Percentiles rank a stretch among this genome's conserved stretches.
These are phyloP conservation scores for Fraxinus sp. DNA, from an alignment of 305 asterid genomes.

Conservation along the genomic window DNA sequence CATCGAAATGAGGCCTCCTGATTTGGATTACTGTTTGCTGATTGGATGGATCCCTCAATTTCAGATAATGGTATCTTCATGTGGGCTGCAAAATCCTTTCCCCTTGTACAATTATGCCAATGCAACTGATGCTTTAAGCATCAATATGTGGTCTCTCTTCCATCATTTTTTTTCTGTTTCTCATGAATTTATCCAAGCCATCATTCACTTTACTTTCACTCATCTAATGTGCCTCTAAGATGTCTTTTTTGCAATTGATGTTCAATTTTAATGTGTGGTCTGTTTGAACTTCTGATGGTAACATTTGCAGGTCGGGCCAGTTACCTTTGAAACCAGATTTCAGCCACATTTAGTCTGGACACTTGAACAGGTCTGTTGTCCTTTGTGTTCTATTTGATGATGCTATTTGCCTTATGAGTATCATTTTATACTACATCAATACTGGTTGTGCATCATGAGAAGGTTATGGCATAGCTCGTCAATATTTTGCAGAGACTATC, in stretches of 20 bases:
- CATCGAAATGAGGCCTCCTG: background rate
- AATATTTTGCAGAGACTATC: background rate
- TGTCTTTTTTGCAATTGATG: background rate
- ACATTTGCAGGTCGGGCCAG: constrained; percentile 29
- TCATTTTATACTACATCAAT: background rate
- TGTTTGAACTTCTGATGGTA: background rate
- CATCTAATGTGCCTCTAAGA: constrained; percentile 2
- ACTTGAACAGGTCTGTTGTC: constrained; percentile 34
- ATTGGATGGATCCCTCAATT: background rate
- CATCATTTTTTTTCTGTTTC: background rate
- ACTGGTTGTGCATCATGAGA: background rate
- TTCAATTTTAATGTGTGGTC: background rate
- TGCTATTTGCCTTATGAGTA: constrained; percentile 10
- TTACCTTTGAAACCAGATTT: background rate
- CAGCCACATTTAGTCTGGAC: background rate
- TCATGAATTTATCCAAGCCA: background rate
- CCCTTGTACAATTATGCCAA: background rate
- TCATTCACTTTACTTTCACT: background rate
- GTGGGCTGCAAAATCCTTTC: background rate
- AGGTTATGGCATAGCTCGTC: background rate
- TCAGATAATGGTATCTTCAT: background rate
- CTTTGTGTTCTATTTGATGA: background rate
- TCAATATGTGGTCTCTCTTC: background rate
- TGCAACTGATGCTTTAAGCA: background rate
- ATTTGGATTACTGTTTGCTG: background rate